Evolutionary conservation across 352 stramenopile species (phyloP), one percentile per base, ranked within the genome.

Genomic region (Paralagenidium karlingii): DNA sequence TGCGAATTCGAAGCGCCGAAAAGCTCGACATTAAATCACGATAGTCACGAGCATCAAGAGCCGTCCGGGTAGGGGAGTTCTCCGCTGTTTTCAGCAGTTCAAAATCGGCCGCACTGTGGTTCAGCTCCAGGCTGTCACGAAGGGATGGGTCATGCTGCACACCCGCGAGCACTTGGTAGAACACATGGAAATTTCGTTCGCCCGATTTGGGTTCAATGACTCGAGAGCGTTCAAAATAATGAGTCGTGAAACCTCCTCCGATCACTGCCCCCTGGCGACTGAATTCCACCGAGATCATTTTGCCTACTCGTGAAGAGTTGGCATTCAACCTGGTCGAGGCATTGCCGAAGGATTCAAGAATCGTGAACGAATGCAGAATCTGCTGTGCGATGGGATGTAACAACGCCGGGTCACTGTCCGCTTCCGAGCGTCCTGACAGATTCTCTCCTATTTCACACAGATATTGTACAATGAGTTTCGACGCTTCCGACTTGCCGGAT

Each of bases 181-280:
- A 94, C 13, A 95, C 70, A 50, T 97, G 89, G 38, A 96, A 97
- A 51, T 95, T 96, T 12, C 89, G 75, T 42, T 96, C 86, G 22
- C 73, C 62, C 8, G 55, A 60, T 5, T 68, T 61, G 24, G 67
- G 63, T 8, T 78, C 55, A 45, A 95, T 76, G 1, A 96, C 60
- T n/a, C 86, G 73, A 1, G 61, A 81, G 29, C 81, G 82, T 46
- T 90, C 71, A 39, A 90, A 82, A 43, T 79, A 85, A 47, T 89
- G 68, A 8, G 66, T 87, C 36, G 69, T 87, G 47, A 87, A 81
- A 0, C 69, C 70, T n/a, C 73, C 73, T 24, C 73, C 76, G 20
- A 90, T 81, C 19, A 87, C 63, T 42, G 80, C 60, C 8, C 76
- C 69, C 24, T 84, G 73, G 32, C 70, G 75, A 43, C 61, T 82